Evolutionary conservation across 2,329 filamentous ascomycete genomes (phyloP).

Genomic region (Claviceps maximensis): DNA sequence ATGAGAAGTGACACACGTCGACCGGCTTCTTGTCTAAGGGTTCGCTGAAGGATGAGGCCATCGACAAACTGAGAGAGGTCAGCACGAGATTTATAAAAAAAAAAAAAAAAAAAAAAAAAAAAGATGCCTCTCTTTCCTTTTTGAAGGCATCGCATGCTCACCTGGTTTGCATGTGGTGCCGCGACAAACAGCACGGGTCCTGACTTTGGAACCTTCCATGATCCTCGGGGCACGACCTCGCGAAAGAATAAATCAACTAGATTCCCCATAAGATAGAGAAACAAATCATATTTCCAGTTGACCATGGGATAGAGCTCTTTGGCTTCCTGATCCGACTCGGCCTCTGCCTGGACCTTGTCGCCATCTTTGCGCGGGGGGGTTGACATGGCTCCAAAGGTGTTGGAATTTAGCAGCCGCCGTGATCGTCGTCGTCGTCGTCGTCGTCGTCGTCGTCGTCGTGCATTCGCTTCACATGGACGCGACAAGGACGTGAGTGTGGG

Average conservation of each 20-base stretch:
- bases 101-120: background rate
- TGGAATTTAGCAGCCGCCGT: background rate
- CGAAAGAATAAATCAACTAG: constrained; percentile 95
- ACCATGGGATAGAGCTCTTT: constrained; percentile 57
- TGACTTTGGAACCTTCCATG: constrained; percentile 83
- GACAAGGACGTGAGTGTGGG: background rate
- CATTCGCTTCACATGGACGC: background rate
- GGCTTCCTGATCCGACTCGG: constrained; percentile 17
- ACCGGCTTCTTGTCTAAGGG: constrained; percentile 72
- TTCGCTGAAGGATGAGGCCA: constrained; percentile 82
- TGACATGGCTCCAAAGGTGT: constrained; percentile 2
- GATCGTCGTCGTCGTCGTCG: background rate
- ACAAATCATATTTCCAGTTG: constrained; percentile 63
- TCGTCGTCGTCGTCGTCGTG: background rate
- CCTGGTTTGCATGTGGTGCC: constrained; percentile 92
- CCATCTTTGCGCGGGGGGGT: constrained; percentile 21
- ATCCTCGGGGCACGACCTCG: constrained; percentile 86
- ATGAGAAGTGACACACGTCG: constrained; percentile 87
- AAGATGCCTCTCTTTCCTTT: background rate
- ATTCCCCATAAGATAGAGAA: constrained; percentile 66
- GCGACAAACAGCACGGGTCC: constrained; percentile 92
- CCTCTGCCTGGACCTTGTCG: constrained; percentile 41
- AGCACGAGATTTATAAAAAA: background rate
- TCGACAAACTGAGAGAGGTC: constrained; percentile 66
- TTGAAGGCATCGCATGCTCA: constrained; percentile 22